A percentile compares a stretch with the other conserved stretches of the same genome.
Evolutionary conservation across 1,139 yeast genomes (phyloP).

Genomic region (Hemisphaericaspora subhashii): DNA sequence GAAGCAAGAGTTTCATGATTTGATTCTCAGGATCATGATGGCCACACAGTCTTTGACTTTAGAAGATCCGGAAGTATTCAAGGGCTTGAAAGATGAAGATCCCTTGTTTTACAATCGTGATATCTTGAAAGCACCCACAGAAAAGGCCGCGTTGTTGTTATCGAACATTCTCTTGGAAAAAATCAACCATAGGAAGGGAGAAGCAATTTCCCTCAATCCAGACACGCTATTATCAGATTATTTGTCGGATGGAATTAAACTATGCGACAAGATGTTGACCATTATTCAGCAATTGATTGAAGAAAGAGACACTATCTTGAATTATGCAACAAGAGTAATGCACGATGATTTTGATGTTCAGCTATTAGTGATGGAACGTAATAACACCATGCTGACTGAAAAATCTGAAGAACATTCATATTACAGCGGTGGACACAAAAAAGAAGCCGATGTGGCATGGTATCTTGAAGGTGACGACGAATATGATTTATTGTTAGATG

Average conservation of each 20-base stretch:
- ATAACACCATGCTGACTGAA: constrained; percentile 49
- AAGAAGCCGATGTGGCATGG: constrained; percentile 63
- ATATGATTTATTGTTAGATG: constrained; percentile 67
- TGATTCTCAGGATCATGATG: constrained; percentile 59
- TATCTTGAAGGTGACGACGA: constrained; percentile 78
- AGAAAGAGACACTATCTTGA: constrained; percentile 67
- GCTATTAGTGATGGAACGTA: constrained; percentile 59
- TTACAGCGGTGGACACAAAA: constrained; percentile 37
- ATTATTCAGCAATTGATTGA: constrained; percentile 61
- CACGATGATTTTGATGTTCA: constrained; percentile 69
- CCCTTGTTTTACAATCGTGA: constrained; percentile 44
- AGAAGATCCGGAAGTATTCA: constrained; percentile 72
- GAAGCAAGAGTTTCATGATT: constrained; percentile 73
- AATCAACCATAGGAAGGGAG: constrained; percentile 39
- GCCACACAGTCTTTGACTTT: constrained; percentile 70
- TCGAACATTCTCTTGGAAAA: constrained; percentile 48
- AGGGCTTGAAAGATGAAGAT: constrained; percentile 59
- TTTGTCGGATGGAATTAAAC: constrained; percentile 46
- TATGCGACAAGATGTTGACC: constrained; percentile 43
- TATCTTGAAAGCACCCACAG: constrained; percentile 42
- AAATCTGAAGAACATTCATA: constrained; percentile 37
- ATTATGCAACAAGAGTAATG: constrained; percentile 76
- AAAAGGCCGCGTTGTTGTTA: constrained; percentile 51
- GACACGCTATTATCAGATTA: constrained; percentile 47
- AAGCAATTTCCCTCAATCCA: constrained; percentile 49